phyloP scores from a whole-genome alignment of 805 yeast genomes.

The Starmerella riodocensis region DNA sequence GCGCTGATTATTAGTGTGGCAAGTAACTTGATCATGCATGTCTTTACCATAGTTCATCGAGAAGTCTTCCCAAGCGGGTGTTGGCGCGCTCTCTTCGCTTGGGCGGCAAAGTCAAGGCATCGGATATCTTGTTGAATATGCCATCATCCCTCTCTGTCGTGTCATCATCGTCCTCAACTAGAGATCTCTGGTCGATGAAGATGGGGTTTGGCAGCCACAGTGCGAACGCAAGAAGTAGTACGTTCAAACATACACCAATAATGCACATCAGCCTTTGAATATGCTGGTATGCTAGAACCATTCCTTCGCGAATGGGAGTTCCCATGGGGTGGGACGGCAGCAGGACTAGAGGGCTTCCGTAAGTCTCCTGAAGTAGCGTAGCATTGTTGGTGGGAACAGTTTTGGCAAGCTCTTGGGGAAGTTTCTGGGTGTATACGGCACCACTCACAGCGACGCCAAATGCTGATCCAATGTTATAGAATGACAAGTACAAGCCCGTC shows the following conservation, averaged over 20 bases:
- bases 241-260: conserved; percentile 41
- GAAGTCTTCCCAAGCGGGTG: conserved; percentile 7
- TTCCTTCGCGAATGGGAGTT: conserved; percentile 44
- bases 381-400: conserved; percentile 27
- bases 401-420: conserved; percentile 35
- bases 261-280: conserved; percentile 47
- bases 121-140: background rate
- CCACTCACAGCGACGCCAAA: conserved; percentile 53
- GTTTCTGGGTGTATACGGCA: conserved; percentile 54
- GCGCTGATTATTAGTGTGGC: too few species aligned
- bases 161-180: conserved; percentile 18
- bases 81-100: conserved; percentile 3
- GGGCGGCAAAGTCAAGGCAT: conserved; percentile 11
- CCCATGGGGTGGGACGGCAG: conserved; percentile 44
- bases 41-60: conserved; percentile 10
- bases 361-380: conserved; percentile 35
- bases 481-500: conserved; percentile 43
- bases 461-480: conserved; percentile 51
- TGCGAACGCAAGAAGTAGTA: conserved; percentile 37
- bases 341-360: conserved; percentile 42
- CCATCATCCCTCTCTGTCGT: background rate
- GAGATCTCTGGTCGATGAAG: conserved; percentile 25
- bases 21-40: too few species aligned
- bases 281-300: conserved; percentile 45
- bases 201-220: conserved; percentile 43